These are phyloP conservation scores for Xanthoconium purpureum DNA, from an alignment of 768 basidiomycete genomes.

Conservation along the genomic window DNA sequence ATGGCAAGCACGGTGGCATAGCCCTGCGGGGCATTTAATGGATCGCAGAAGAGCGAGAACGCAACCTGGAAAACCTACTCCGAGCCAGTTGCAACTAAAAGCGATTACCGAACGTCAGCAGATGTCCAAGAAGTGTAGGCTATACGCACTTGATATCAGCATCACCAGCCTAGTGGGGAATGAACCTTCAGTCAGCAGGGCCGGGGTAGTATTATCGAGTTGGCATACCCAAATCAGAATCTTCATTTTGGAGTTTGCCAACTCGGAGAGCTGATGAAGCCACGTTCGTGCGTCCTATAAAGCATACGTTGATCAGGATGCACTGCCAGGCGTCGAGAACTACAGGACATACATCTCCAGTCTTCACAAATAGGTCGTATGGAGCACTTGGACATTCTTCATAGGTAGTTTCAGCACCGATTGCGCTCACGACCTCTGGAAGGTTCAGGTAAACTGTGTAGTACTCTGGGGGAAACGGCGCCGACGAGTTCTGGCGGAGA, in stretches of 20 bases:
- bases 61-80: slow-evolving; percentile 25
- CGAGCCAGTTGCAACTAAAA: slow-evolving; percentile 8
- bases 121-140: not conserved
- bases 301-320: not conserved
- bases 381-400: slow-evolving; percentile 47
- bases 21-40: slow-evolving; percentile 21
- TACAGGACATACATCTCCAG: slow-evolving; percentile 51
- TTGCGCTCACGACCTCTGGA: slow-evolving; percentile 37
- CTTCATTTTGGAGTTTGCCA: slow-evolving; percentile 37
- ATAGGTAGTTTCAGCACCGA: slow-evolving; percentile 53
- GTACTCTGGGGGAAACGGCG: slow-evolving; percentile 54
- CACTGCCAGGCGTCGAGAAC: not conserved
- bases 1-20: slow-evolving; percentile 40
- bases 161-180: slow-evolving; percentile 24
- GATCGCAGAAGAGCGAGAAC: not conserved
- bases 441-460: slow-evolving; percentile 46
- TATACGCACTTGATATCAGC: slow-evolving; percentile 25
- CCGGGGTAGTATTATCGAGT: not conserved
- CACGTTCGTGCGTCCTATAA: slow-evolving; percentile 35
- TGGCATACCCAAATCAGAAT: slow-evolving; percentile 39
- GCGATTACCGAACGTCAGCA: not conserved
- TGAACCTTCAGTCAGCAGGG: not conserved
- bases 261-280: slow-evolving; percentile 35
- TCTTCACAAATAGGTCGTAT: slow-evolving; percentile 40
- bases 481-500: slow-evolving; percentile 51